These are phyloP conservation scores for Pelargonium myrrhifolium DNA, from an alignment of 441 rosid genomes.

Conservation along the genomic window DNA sequence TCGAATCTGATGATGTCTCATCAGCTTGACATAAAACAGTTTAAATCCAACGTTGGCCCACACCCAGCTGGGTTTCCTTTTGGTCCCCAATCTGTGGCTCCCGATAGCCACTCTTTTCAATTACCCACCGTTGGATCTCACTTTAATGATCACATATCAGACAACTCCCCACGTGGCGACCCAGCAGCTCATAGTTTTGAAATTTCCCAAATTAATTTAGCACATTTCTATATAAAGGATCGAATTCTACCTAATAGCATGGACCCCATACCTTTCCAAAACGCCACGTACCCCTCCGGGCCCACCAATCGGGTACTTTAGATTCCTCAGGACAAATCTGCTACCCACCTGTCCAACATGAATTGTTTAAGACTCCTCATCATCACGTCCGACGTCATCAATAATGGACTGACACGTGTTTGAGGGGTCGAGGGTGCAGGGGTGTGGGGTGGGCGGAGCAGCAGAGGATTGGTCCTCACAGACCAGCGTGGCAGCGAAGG, in stretches of 20 bases:
- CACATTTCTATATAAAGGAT: background rate
- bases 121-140: constrained; percentile 8
- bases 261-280: constrained; percentile 7
- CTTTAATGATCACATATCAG: background rate
- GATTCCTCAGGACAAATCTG: constrained; percentile 3
- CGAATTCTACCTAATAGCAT: constrained; percentile 4
- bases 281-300: constrained; percentile 16
- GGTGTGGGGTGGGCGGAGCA: background rate
- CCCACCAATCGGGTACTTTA: constrained; percentile 2
- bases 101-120: background rate
- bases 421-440: constrained; percentile 11
- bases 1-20: background rate
- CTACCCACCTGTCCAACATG: background rate
- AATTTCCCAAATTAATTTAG: background rate
- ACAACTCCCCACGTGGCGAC: constrained; percentile 16
- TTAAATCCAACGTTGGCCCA: constrained; percentile 5
- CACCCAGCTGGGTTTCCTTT: background rate
- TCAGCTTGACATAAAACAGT: background rate
- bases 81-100: background rate
- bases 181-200: background rate
- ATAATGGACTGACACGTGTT: too few species aligned
- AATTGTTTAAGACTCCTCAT: too few species aligned
- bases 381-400: too few species aligned
- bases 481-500: constrained; percentile 5
- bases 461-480: background rate